A percentile compares a stretch with the other conserved stretches of the same genome.
phyloP scores from a whole-genome alignment of 2,329 filamentous ascomycete species.

The Aspergillus piperis region DNA sequence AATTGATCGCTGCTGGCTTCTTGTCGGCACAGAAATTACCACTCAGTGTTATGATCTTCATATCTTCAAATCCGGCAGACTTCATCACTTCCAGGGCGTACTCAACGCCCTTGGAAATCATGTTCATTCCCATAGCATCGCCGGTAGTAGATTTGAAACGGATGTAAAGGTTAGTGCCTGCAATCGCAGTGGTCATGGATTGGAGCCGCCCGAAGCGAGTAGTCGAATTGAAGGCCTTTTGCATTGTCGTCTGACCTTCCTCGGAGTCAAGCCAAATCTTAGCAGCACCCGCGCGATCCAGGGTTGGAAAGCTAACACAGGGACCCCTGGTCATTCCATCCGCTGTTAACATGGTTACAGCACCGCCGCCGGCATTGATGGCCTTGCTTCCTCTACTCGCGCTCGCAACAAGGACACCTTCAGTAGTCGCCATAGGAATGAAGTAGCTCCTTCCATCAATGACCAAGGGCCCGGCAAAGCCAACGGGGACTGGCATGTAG shows the following conservation, averaged over 20 bases:
- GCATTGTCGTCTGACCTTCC: conserved; percentile 78
- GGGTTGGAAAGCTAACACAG: conserved; percentile 85
- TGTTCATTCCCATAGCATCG: conserved; percentile 99
- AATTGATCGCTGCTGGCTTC: conserved; percentile 98
- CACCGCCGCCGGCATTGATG: conserved; percentile 94
- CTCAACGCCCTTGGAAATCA: conserved; percentile 99
- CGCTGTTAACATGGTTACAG: conserved; percentile 85
- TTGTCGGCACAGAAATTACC: conserved; percentile 99
- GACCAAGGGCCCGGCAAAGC: conserved; percentile 88
- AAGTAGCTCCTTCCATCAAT: conserved; percentile 97
- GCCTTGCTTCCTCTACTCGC: conserved; percentile 94
- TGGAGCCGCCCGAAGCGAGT: conserved; percentile 90
- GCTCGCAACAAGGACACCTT: conserved; percentile 93
- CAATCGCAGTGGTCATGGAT: conserved; percentile 85
- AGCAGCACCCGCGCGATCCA: conserved; percentile 84
- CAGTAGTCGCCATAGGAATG: conserved; percentile 97
- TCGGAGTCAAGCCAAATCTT: conserved; percentile 97
- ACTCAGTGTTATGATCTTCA: conserved; percentile 89
- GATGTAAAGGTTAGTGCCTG: conserved; percentile 93
- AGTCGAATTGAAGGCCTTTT: conserved; percentile 93
- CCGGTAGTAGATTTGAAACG: conserved; percentile 98
- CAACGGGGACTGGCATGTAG: conserved; percentile 88
- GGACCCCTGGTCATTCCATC: conserved; percentile 98
- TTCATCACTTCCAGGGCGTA: conserved; percentile 87
- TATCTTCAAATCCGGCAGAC: conserved; percentile 90